phyloP scores from a whole-genome alignment of 2,329 filamentous ascomycete species.

The Alternaria triticimaculans region DNA sequence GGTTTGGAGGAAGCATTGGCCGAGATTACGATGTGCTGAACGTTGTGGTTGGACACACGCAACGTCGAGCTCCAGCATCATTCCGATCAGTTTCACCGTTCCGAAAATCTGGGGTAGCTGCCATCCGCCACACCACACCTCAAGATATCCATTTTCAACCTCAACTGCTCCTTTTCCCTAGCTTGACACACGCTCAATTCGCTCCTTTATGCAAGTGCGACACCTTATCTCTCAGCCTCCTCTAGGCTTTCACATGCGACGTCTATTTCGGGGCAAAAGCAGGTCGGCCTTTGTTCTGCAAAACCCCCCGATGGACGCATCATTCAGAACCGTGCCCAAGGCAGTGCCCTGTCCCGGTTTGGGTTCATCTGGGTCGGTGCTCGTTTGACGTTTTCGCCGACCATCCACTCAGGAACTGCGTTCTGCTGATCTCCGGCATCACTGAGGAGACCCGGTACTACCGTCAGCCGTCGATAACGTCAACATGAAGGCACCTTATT shows the following conservation, averaged over 20 bases:
- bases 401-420: conserved; percentile 16
- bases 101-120: conserved; percentile 12
- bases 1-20: conserved; percentile 1
- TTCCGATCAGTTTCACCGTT: conserved; percentile 13
- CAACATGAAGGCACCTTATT: conserved; percentile 12
- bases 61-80: conserved; percentile 4
- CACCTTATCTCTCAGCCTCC: not conserved
- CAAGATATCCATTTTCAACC: not conserved
- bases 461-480: conserved; percentile 15
- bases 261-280: conserved; percentile 1
- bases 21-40: not conserved
- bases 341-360: not conserved
- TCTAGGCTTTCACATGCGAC: not conserved
- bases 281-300: not conserved
- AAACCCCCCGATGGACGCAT: conserved; percentile 11
- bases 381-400: conserved; percentile 18
- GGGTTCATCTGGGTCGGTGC: conserved; percentile 10
- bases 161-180: not conserved
- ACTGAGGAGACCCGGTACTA: conserved; percentile 34
- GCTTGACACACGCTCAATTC: not conserved
- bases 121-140: not conserved
- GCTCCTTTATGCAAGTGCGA: not conserved
- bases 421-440: conserved; percentile 22
- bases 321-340: conserved; percentile 9
- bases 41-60: not conserved